These are phyloP conservation scores for Acer negundo DNA, from an alignment of 345 rosid genomes.

Conservation along the genomic window DNA sequence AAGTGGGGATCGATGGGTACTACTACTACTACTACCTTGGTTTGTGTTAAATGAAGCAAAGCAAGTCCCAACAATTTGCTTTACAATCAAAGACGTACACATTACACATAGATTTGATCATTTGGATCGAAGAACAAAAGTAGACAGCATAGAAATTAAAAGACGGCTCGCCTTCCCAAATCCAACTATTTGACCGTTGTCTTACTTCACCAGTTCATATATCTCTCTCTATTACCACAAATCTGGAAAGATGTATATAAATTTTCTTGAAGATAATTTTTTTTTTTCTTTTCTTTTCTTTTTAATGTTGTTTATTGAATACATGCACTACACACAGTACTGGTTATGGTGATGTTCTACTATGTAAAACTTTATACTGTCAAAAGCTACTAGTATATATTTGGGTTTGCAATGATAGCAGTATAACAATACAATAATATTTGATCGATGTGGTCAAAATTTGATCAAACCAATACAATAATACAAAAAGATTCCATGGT, in stretches of 20 bases:
- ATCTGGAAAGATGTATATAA: not conserved
- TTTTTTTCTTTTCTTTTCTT: too few relatives aligned
- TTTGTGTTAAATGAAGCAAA: constrained; percentile 26
- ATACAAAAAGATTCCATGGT: not conserved
- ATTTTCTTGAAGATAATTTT: not conserved
- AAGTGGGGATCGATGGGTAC: constrained; percentile 22
- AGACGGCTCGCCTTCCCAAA: constrained; percentile 15
- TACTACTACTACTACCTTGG: not conserved
- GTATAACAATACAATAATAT: not conserved
- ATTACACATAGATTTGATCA: too few relatives aligned
- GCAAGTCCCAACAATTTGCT: constrained; percentile 7
- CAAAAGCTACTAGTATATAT: not conserved
- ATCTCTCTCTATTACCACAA: not conserved
- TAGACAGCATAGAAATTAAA: constrained; percentile 11
- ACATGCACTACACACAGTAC: not conserved
- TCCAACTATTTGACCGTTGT: constrained; percentile 1
- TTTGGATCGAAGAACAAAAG: not conserved
- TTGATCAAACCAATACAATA: not conserved
- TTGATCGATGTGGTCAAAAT: not conserved
- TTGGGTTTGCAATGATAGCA: constrained; percentile 5
- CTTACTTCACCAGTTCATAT: not conserved
- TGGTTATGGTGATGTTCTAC: not conserved
- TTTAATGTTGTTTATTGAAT: not conserved
- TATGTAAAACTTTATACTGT: not conserved
- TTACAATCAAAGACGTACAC: not conserved